Evolutionary conservation across 148 eudicot species (phyloP), one percentile per base, ranked within the genome.

Genomic region (Heliosperma pusillum): DNA sequence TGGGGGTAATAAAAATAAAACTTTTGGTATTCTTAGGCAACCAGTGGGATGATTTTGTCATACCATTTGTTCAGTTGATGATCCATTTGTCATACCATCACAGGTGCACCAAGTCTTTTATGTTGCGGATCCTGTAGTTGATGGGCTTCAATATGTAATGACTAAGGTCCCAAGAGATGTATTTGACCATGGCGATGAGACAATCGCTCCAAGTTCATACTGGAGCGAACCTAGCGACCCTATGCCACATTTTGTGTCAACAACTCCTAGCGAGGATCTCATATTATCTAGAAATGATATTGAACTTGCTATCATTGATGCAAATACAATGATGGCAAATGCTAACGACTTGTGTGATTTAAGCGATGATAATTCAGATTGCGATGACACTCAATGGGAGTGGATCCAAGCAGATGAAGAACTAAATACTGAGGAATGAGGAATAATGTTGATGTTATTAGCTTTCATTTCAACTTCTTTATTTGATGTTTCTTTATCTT

Each of bases 61-160:
- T 67, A 22, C 65, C 78, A 0, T 76, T 72, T 17, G 57, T 66
- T n/a, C n/a, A n/a, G n/a, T n/a, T n/a, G n/a, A n/a, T n/a, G n/a
- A n/a, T n/a, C n/a, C n/a, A n/a, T n/a, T n/a, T n/a, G n/a, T n/a
- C n/a, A n/a, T n/a, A n/a, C n/a, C n/a, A n/a, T n/a, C n/a, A n/a
- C n/a, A n/a, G 67, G 73, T 57, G 13, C 78, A 76, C 33, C 73
- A 76, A 33, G 78, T 76, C 2, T 76, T 56, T 36, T 76, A 76
- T 57, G 42, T 57, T 5, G 53, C 53, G 21, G 78, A 75, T 67
- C 53, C 21, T 33, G 21, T 52, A 5, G 66, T 66, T 3, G n/a
- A 56, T 11, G 65, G 56, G 2, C 2, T 66, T 2, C 62, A 75
- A 2, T 75, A 65, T 65, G 71, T 75, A n/a, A 65, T 75, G 70